Base-by-base conservation (phyloP, 2,329 filamentous ascomycete genomes). In the Leptosphaerulina australis region DNA sequence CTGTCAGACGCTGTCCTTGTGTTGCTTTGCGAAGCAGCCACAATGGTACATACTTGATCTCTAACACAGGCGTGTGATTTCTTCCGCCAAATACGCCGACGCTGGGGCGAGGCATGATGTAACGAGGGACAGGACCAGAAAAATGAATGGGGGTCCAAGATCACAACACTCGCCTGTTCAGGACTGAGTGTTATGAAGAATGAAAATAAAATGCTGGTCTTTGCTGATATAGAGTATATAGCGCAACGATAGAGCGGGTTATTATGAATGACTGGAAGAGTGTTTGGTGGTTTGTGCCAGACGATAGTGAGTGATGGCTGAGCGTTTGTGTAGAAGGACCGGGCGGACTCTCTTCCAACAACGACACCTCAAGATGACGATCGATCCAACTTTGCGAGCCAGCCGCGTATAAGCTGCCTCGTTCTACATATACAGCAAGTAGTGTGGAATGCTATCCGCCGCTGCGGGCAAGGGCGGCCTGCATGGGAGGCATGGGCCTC, bases 11-110 rank as follows among this genome's bases (percentile, higher is more conserved):
- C 20, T 50, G 48, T 31, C 26, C 20, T 34, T 33, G n/a, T 18
- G 24, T 30, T 30, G 40, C 28, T 43, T 17, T 31, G 30, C 37
- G 21, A 14, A 9, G 37, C 50, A 36, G 15, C 35, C 21, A 28
- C 43, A 44, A 18, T 49, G 20, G 25, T 25, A 61, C 70, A 40
- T 69, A 75, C 73, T 76, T 70, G 58, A 79, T 78, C 60, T 79
- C 77, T 46, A 74, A 60, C 38, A 64, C 60, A 28, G 71, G 68
- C 49, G 66, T 62, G 28, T 61, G 51, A 47, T 59, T 66, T 34
- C 64, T 60, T 43, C 48, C 48, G 59, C 70, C 70, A 65, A 74
- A 74, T 26, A 71, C 67, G 41, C 63, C 67, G 38, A 59, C 60
- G 49, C 64, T 60, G 36, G 67, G 55, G 44, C 60, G 64, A 56